Evolutionary conservation across 805 yeast genomes (phyloP), one percentile per base, ranked within the genome.

Genomic region (Maudiozyma pseudohumilis): DNA sequence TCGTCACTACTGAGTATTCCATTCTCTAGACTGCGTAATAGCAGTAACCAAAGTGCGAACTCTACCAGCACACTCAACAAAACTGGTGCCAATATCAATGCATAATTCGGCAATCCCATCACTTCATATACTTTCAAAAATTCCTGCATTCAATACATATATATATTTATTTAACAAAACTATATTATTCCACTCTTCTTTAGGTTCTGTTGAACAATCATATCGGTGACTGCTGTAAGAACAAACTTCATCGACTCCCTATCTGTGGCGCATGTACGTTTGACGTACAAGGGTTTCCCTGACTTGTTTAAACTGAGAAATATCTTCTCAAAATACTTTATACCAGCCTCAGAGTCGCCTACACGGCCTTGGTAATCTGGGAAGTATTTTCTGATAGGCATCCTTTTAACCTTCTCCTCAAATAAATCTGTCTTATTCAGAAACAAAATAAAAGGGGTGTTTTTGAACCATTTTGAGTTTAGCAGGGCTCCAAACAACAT

Each of bases 231-330:
- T 0, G 97, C 96, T 4, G 83, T 74, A 40, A 92, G 68, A 13
- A 92, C 96, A 53, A 88, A 89, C 52, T 74, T 72, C 95, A 92
- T 92, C 21, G 87, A 74, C 39, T 74, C 68, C 0, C 94, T 75
- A 57, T 92, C 97, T 0, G 98, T 92, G 0, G 98, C 98, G 63
- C 96, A 87, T 1, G 98, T 92, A 46, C 87, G 66, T 62, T 87
- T 96, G 17, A 85, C 81, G 55, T 92, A 92, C 23, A 92, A 72
- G n/a, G 87, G 89, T 33, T 74, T 70, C 23, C 75, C 71, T 3
- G 70, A 57, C 43, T 74, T 65, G 56, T 87, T 85, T 42, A 83
- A 57, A 38, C 72, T 65, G 40, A 80, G 52, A 48, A 87, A 84
- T 35, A 74, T 61, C 29, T 65, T 64, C 52, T 83, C 94, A 53